Evolutionary conservation across 106 monocot species (phyloP).

Genomic region (Xerophyta viscosa): DNA sequence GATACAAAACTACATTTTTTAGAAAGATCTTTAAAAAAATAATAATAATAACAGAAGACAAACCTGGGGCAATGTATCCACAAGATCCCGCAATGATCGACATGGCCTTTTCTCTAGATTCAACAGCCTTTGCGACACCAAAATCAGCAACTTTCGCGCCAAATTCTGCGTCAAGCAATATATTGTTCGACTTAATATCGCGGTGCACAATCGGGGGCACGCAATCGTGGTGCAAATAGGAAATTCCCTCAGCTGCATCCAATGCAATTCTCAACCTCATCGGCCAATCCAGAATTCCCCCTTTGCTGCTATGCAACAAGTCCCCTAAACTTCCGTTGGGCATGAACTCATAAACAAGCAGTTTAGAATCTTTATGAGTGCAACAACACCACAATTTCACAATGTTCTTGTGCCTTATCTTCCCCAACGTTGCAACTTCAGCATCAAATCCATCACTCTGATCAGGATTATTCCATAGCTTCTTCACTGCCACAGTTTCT

Average conservation of each 20-base stretch:
- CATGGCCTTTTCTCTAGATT: constrained; percentile 29
- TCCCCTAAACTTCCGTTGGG: constrained; percentile 35
- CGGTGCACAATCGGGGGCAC: constrained; percentile 48
- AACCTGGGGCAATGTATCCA: constrained; percentile 68
- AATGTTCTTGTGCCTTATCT: constrained; percentile 43
- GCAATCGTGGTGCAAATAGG: constrained; percentile 55
- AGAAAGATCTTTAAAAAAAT: too few relatives aligned
- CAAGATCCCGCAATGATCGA: constrained; percentile 52
- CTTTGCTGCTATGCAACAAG: constrained; percentile 28
- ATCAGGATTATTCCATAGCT: constrained; percentile 16
- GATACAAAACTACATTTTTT: too few relatives aligned
- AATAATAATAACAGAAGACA: not conserved
- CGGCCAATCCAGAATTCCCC: constrained; percentile 38
- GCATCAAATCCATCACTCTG: constrained; percentile 18
- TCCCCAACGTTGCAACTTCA: constrained; percentile 33
- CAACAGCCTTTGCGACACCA: constrained; percentile 47
- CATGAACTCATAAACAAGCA: constrained; percentile 42
- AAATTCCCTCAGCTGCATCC: constrained; percentile 43
- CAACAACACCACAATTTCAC: constrained; percentile 36
- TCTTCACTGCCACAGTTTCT: constrained; percentile 29
- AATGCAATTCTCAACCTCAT: constrained; percentile 36
- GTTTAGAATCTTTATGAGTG: constrained; percentile 26
- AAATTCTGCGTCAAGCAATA: constrained; percentile 45
- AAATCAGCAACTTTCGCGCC: constrained; percentile 54
- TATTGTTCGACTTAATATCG: constrained; percentile 58